These are phyloP conservation scores for Fraxinus latifolia DNA, from an alignment of 305 asterid genomes.

Conservation along the genomic window DNA sequence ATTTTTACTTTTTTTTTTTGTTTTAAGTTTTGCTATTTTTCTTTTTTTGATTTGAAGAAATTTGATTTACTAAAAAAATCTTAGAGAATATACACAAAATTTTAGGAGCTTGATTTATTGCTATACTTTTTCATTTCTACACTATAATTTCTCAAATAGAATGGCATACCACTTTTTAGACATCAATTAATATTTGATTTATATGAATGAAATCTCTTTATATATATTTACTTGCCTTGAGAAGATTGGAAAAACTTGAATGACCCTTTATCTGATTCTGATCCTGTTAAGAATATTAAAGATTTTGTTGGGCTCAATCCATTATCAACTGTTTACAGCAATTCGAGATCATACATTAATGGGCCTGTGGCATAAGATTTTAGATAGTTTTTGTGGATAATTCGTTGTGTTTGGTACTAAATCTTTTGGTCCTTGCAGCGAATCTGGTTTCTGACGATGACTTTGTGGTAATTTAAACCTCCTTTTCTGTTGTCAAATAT, in stretches of 20 bases:
- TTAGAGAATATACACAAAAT: neutral
- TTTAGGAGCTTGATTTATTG: neutral
- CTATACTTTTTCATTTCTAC: neutral
- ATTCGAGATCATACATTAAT: neutral
- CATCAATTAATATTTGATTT: neutral
- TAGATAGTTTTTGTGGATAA: neutral
- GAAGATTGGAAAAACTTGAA: neutral
- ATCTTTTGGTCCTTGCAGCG: conserved; percentile 43
- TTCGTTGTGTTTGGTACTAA: conserved; percentile 13
- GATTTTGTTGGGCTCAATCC: neutral
- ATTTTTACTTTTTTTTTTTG: neutral
- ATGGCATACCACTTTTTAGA: neutral
- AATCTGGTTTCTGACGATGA: conserved; percentile 58
- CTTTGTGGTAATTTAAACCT: conserved; percentile 43
- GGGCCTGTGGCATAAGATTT: neutral
- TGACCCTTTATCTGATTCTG: neutral
- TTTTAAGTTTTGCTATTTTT: neutral
- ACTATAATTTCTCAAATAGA: neutral
- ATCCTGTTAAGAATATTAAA: neutral
- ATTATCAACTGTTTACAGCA: neutral
- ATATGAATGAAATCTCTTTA: neutral
- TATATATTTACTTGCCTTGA: neutral
- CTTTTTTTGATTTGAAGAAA: neutral
- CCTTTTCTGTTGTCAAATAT: conserved; percentile 9
- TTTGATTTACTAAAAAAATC: neutral